phyloP scores from a whole-genome alignment of 2,329 filamentous ascomycete species.

The Penicillium sp. region DNA sequence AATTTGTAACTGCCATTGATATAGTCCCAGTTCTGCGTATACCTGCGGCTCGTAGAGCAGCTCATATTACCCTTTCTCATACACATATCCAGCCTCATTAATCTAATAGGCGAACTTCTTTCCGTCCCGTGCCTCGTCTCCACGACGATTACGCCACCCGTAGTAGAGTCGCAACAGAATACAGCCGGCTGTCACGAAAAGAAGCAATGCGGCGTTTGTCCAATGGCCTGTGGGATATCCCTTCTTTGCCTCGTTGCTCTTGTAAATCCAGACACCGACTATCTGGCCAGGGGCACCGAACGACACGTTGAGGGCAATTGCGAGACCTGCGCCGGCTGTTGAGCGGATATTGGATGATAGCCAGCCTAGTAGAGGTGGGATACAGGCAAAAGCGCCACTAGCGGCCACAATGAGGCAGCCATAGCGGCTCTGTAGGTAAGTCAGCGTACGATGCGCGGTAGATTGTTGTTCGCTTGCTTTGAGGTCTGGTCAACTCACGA shows the following conservation, averaged over 20 bases:
- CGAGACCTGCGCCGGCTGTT: conserved; percentile 63
- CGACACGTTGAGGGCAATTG: conserved; percentile 67
- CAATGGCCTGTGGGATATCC: conserved; percentile 70
- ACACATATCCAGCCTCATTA: not conserved
- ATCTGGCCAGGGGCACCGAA: conserved; percentile 68
- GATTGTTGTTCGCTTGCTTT: not conserved
- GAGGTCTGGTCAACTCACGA: conserved; percentile 26
- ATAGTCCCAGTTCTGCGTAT: not conserved
- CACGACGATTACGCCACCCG: conserved; percentile 43
- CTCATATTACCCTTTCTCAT: not conserved
- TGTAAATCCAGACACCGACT: conserved; percentile 70
- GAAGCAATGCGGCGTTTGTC: conserved; percentile 59
- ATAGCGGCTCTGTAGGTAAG: conserved; percentile 51
- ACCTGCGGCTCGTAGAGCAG: not conserved
- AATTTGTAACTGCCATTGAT: too few relatives aligned
- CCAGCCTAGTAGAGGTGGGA: conserved; percentile 69
- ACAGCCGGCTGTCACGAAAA: conserved; percentile 57
- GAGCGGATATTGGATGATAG: conserved; percentile 64
- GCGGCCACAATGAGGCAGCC: conserved; percentile 66
- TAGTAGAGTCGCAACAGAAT: conserved; percentile 57
- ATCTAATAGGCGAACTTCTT: conserved; percentile 30
- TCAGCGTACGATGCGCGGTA: not conserved
- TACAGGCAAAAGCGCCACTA: conserved; percentile 64
- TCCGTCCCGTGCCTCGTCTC: conserved; percentile 16
- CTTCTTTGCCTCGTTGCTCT: conserved; percentile 54